A percentile compares a stretch with the other conserved stretches of the same genome.
Conservation (phyloP, 2,329 filamentous ascomycete species). For the Colletotrichum musicola region DNA sequence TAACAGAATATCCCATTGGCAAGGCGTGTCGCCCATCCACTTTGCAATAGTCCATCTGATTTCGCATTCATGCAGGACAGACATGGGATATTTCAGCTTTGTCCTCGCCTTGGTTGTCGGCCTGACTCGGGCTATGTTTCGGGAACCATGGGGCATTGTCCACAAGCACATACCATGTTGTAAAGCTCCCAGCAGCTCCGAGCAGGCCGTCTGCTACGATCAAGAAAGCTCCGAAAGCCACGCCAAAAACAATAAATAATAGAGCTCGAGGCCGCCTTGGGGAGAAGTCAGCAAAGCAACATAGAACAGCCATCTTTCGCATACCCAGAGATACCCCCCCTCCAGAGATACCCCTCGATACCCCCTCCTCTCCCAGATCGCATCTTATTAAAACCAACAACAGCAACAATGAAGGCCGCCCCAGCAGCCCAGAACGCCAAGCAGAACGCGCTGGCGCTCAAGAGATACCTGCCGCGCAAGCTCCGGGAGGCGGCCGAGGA, state of each 20-base stretch:
- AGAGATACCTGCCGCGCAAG: constrained; percentile 37
- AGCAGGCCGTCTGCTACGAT: constrained; percentile 17
- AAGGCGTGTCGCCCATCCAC: constrained; percentile 24
- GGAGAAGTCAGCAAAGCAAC: constrained; percentile 1
- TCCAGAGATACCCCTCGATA: not conserved
- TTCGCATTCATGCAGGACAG: constrained; percentile 31
- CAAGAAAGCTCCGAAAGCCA: constrained; percentile 10
- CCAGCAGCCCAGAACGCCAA: constrained; percentile 36
- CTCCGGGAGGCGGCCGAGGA: constrained; percentile 37
- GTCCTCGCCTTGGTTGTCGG: constrained; percentile 34
- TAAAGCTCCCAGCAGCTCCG: constrained; percentile 38
- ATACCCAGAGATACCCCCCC: constrained; percentile 37
- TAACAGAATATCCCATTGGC: constrained; percentile 19
- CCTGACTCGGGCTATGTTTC: constrained; percentile 37
- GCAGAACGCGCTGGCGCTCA: constrained; percentile 37
- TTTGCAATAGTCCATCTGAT: constrained; percentile 34
- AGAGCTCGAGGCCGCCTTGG: constrained; percentile 21
- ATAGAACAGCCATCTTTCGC: constrained; percentile 35
- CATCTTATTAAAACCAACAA: not conserved
- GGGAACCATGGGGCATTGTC: constrained; percentile 33
- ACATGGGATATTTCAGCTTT: constrained; percentile 38
- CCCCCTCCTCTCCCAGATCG: constrained; percentile 6
- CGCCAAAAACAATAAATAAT: constrained; percentile 38
- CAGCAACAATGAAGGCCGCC: constrained; percentile 29
- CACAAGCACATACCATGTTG: constrained; percentile 39